These are phyloP conservation scores for Allodekkera sacchari DNA, from an alignment of 805 yeast genomes.

Conservation along the genomic window DNA sequence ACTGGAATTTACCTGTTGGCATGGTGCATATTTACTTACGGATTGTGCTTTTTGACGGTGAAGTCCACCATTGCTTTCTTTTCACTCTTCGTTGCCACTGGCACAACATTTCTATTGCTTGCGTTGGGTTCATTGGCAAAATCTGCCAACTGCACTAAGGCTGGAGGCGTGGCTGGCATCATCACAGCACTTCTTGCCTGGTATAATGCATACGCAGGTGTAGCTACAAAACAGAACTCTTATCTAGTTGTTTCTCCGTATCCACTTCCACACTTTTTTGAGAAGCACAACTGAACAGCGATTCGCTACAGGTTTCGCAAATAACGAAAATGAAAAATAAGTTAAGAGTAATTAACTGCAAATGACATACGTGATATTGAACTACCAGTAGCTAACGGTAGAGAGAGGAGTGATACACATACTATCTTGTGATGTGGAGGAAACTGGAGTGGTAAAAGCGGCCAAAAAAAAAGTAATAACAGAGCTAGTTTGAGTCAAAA, in stretches of 20 bases:
- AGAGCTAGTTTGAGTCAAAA: too few species aligned
- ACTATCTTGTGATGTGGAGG: too few species aligned
- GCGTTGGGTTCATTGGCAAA: slow-evolving; percentile 42
- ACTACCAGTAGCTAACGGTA: too few species aligned
- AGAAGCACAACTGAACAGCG: too few species aligned
- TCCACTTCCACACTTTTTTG: slow-evolving; percentile 23
- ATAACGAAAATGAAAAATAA: too few species aligned
- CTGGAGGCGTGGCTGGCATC: slow-evolving; percentile 56
- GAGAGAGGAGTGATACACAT: too few species aligned
- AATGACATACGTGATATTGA: too few species aligned
- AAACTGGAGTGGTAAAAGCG: too few species aligned
- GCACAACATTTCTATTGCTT: slow-evolving; percentile 42
- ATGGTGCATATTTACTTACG: slow-evolving; percentile 55
- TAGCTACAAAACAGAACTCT: slow-evolving; percentile 55
- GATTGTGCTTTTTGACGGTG: slow-evolving; percentile 45
- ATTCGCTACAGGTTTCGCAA: too few species aligned
- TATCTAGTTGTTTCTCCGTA: slow-evolving; percentile 33
- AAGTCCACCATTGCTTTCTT: slow-evolving; percentile 46
- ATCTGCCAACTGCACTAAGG: slow-evolving; percentile 28
- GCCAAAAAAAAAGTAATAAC: too few species aligned
- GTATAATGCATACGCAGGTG: slow-evolving; percentile 65
- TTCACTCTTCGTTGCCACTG: slow-evolving; percentile 41
- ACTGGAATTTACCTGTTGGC: slow-evolving; percentile 51
- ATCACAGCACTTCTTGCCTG: slow-evolving; percentile 52
- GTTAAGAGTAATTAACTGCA: too few species aligned